A percentile compares a stretch with the other conserved stretches of the same genome.
phyloP scores from a whole-genome alignment of 2,329 filamentous ascomycete genomes.

The Rutstroemia sp. region DNA sequence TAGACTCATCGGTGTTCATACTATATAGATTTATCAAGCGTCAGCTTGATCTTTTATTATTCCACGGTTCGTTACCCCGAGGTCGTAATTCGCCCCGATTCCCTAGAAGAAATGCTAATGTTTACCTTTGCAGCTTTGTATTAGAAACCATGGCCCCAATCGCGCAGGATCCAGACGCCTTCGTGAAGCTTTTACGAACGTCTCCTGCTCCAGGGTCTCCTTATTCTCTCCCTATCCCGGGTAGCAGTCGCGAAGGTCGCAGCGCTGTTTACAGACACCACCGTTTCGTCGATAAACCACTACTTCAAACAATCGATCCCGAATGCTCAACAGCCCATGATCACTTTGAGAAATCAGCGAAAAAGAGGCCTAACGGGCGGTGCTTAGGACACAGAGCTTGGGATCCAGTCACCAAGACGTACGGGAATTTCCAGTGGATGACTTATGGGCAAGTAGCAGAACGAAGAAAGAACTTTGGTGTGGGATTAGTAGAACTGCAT shows the following conservation, averaged over 20 bases:
- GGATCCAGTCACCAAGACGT: slow-evolving; percentile 66
- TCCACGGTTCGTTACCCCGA: not conserved
- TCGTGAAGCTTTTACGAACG: slow-evolving; percentile 16
- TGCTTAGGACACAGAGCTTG: slow-evolving; percentile 79
- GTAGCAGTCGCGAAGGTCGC: slow-evolving; percentile 65
- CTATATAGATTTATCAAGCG: not conserved
- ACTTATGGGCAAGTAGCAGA: slow-evolving; percentile 73
- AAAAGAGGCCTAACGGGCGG: slow-evolving; percentile 55
- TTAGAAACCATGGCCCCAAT: slow-evolving; percentile 19
- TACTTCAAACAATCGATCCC: slow-evolving; percentile 68
- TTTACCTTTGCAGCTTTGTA: not conserved
- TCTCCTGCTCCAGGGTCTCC: slow-evolving; percentile 38
- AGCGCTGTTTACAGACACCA: slow-evolving; percentile 78
- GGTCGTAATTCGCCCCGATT: not conserved
- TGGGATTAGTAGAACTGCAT: slow-evolving; percentile 77
- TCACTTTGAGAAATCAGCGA: slow-evolving; percentile 64
- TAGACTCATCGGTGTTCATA: not conserved
- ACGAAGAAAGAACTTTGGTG: slow-evolving; percentile 77
- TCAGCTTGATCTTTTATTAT: not conserved
- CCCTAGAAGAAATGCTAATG: not conserved
- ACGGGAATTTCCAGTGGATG: slow-evolving; percentile 72
- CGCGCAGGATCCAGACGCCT: slow-evolving; percentile 20
- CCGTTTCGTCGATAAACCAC: slow-evolving; percentile 61
- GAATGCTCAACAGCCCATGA: slow-evolving; percentile 68
- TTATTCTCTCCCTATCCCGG: slow-evolving; percentile 71